Conservation (phyloP, 225 moss, liverwort and hornwort species). For the Physcomitrium patens region DNA sequence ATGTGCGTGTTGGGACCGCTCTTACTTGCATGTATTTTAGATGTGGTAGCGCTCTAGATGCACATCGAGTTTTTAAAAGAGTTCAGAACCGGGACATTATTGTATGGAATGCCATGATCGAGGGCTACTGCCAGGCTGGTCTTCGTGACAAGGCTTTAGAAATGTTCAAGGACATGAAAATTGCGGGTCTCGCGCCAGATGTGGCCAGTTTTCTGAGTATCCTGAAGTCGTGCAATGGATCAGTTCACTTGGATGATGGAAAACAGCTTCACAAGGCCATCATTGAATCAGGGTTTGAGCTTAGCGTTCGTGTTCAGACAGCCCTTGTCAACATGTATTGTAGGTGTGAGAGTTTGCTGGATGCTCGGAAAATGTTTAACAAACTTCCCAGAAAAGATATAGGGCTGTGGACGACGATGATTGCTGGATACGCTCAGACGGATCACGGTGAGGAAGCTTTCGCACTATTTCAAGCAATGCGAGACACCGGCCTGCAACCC, state of each 20-base stretch:
- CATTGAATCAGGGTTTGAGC: slow-evolving; percentile 45
- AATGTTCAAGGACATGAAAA: slow-evolving; percentile 38
- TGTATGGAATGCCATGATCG: slow-evolving; percentile 58
- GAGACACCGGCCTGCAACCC: slow-evolving; percentile 37
- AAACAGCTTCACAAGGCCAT: slow-evolving; percentile 38
- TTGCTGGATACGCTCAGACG: slow-evolving; percentile 52
- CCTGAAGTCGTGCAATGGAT: slow-evolving; percentile 42
- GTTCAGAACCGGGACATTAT: slow-evolving; percentile 45
- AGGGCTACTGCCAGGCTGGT: slow-evolving; percentile 40
- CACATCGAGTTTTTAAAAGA: slow-evolving; percentile 39
- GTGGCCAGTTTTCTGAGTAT: slow-evolving; percentile 54
- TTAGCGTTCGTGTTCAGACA: slow-evolving; percentile 50
- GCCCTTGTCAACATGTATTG: slow-evolving; percentile 54
- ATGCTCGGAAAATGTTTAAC: slow-evolving; percentile 48
- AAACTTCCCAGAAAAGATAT: slow-evolving; percentile 51
- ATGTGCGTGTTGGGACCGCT: slow-evolving; percentile 57
- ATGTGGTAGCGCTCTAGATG: slow-evolving; percentile 45
- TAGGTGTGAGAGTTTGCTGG: slow-evolving; percentile 46
- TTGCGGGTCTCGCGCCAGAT: slow-evolving; percentile 33
- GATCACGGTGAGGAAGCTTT: slow-evolving; percentile 40
- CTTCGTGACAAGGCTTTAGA: slow-evolving; percentile 41
- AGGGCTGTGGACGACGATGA: slow-evolving; percentile 56
- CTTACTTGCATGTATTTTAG: slow-evolving; percentile 57
- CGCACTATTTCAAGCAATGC: slow-evolving; percentile 45
- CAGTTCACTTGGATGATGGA: slow-evolving; percentile 39